phyloP scores from a whole-genome alignment of 73 alveolate genomes.

The Paramecium biaurelia region DNA sequence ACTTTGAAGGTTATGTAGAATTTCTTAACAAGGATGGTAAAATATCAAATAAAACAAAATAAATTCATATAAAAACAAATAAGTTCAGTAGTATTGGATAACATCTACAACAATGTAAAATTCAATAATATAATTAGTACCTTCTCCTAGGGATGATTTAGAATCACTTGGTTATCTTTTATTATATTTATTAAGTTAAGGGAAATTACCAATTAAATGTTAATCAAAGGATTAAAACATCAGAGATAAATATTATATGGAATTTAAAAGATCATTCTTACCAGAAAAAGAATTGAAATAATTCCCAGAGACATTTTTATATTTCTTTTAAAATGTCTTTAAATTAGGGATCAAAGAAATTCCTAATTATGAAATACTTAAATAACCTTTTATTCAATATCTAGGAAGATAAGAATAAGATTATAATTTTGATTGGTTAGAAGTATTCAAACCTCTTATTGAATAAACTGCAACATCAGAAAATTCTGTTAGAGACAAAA shows the following conservation, averaged over 20 bases:
- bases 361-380: background rate
- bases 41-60: background rate
- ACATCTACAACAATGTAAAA: background rate
- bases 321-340: background rate
- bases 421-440: background rate
- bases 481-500: background rate
- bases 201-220: background rate
- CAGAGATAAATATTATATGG: background rate
- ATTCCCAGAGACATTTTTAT: background rate
- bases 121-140: background rate
- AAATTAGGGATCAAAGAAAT: background rate
- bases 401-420: background rate
- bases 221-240: background rate
- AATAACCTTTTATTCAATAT: background rate
- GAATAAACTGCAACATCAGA: background rate
- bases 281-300: background rate
- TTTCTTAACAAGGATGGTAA: background rate
- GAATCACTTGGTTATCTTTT: background rate
- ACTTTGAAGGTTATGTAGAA: background rate
- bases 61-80: background rate
- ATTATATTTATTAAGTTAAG: background rate
- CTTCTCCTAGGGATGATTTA: background rate
- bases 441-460: background rate
- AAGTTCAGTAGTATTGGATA: slow-evolving; percentile 5
- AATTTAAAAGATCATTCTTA: background rate